Evolutionary conservation across 345 rosid genomes (phyloP).

Genomic region (Eucalyptus albens): DNA sequence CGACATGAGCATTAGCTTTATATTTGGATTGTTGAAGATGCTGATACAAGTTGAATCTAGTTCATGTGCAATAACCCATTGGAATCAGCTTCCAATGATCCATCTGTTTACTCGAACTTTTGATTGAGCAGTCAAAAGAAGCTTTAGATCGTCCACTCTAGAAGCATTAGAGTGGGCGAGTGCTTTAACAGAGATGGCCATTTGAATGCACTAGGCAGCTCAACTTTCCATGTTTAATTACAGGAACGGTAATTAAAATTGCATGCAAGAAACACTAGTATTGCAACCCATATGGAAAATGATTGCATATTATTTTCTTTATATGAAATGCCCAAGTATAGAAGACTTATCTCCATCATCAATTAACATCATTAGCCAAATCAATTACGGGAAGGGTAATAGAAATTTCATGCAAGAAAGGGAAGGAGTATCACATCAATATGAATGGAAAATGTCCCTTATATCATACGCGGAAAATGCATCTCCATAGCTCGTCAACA

Average conservation of each 20-base stretch:
- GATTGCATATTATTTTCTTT: not conserved
- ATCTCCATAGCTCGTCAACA: not conserved
- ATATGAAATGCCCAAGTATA: not conserved
- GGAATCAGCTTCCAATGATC: not conserved
- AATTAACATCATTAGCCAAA: not conserved
- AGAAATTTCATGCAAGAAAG: not conserved
- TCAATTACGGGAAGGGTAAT: not conserved
- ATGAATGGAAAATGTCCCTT: not conserved
- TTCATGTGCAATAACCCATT: not conserved
- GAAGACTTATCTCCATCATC: not conserved
- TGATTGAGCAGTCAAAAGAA: not conserved
- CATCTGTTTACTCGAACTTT: not conserved
- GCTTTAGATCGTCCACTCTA: not conserved
- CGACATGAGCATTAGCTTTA: not conserved
- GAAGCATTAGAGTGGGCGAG: not conserved
- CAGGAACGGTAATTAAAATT: not conserved
- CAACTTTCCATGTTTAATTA: not conserved
- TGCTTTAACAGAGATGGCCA: not conserved
- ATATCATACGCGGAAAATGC: not conserved
- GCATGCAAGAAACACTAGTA: not conserved
- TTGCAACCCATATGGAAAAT: not conserved
- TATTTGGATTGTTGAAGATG: not conserved
- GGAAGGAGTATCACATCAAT: not conserved
- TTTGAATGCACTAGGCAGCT: not conserved
- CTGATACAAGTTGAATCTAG: not conserved